Base-by-base conservation (phyloP, 2,329 filamentous ascomycete genomes). In the Colletotrichum caudatum region DNA sequence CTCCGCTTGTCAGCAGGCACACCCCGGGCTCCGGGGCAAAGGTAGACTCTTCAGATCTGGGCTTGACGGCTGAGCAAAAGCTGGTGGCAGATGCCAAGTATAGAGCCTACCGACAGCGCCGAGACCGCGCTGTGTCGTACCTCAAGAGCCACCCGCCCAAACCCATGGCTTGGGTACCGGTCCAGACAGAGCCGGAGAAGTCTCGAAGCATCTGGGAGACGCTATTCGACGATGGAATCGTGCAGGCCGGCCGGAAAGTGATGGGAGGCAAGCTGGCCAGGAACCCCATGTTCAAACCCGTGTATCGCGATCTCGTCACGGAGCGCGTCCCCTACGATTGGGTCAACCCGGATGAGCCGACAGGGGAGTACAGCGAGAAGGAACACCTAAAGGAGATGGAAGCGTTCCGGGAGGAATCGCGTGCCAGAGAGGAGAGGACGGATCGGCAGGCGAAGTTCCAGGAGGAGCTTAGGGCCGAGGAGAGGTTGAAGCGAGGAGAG, bases 281-380 rank as follows among this genome's bases (percentile, higher is more conserved):
- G 6, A 72, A 72, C 33, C 59, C 69, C 4, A 23, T 59, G 48
- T 64, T 72, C 59, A 72, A 72, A 54, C 69, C 69, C 14, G 23
- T 72, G 23, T 72, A 72, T 23, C 69, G 69, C 11, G 65, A 72
- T n/a, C 65, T 72, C 39, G n/a, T 60, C 48, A 72, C 69, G 11
- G 69, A 72, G 48, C 69, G 54, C 5, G 12, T 72, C 14, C 69
- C 69, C 2, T 72, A 72, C 9, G 65, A 64, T 46, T 72, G 69
- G 69, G 69, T 72, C 33, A 41, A 72, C 46, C 69, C 65, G 26
- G 48, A 51, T 11, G 64, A 72, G 26, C 65, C 59, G 12, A 48
- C 12, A 4, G 53, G 29, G 48, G 46, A 60, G 26, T 72, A 58
- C 26, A 48, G 12, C 2, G 65, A 72, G 54, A 33, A 39, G 59